Base-by-base conservation (phyloP, 352 stramenopile species). In the Globisporangium heterothallicum region DNA sequence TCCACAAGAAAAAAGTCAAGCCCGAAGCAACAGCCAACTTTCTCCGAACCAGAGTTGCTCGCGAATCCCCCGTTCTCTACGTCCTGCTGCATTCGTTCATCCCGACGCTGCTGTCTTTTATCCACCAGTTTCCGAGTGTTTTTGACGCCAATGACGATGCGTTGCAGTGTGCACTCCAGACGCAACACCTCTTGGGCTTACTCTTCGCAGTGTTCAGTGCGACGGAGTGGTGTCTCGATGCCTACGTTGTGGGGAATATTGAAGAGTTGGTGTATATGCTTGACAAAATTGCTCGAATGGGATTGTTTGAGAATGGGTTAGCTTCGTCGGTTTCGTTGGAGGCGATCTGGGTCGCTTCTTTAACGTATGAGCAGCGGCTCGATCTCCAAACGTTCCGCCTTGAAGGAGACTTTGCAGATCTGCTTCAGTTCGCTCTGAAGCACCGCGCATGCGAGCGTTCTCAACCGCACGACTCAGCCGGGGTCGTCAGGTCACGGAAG, bases 101-200 rank as follows among this genome's bases (percentile, higher is more conserved):
- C 25, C 75, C 75, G 9, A 79, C 70, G 8, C 22, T 84, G 7
- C 42, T 80, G 35, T 78, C 66, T 9, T 83, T 83, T 30, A 64
- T 83, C 49, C 61, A 74, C 35, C 72, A 86, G 30, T 83, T 84
- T 24, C 74, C 75, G 4, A 63, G 53, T 32, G 47, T 82, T 26
- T 59, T 81, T 27, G 72, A 79, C 14, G 52, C 47, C 13, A 41
- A 55, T 49, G 46, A 78, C 53, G 41, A 65, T n/a, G 45, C 49
- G 14, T 41, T 62, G 14, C 18, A 58, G 16, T 49, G 22, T 7
- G 54, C 61, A 10, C n/a, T 53, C 22, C 49, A 43, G 14, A 32
- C 59, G n/a, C 61, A 83, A 16, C 59, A 60, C 12, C 64, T 27
- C 12, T 54, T 80, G 18, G 46, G 56, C 2, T 50, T 83, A 38